Base-by-base conservation (phyloP, 2,329 filamentous ascomycete species). In the Cytospora piceicola region DNA sequence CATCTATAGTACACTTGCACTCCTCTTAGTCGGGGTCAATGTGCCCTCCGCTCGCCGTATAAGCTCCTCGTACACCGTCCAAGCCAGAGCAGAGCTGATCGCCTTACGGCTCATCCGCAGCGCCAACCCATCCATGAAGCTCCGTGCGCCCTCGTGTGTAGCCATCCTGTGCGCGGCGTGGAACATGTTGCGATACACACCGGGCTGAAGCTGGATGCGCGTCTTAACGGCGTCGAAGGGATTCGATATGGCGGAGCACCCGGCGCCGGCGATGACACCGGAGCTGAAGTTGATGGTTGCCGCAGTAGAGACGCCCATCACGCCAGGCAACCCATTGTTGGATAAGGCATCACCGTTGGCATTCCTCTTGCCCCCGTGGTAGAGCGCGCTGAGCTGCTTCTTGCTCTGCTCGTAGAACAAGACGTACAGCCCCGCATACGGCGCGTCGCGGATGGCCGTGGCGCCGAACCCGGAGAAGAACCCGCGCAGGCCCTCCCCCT, bases 181-280 rank as follows among this genome's bases (percentile, higher is more conserved):
- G 70, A 91, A 77, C 84, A 94, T 92, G 73, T 98, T 97, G 39
- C 84, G 83, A 74, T 98, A 99, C 65, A 86, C 84, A 8, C 82
- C 82, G 4, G 95, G 95, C 81, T 96, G 92, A 39, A 99, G 83
- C 79, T 99, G 95, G 71, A 99, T 88, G 58, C 95, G 83, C 27
- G 95, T 99, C 81, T 99, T 99, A 77, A 98, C 89, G 0, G 93
- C 93, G 77, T 99, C 95, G 73, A 98, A 98, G 0, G 95, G 95
- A 76, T 99, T 99, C 11, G 95, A 97, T 46, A 98, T 83, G 4
- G 90, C 89, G 0, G 94, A 97, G 63, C 93, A 96, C 34, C 91
- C 80, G 1, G 89, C 90, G 0, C 93, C 94, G 4, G 94, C 93
- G 4, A 94, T 74, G 4, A 92, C 88, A 15, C 92, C 94, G 0